These are phyloP conservation scores for Allomyces arbusculus DNA, from an alignment of 192 early-diverging fungal species.

Conservation along the genomic window DNA sequence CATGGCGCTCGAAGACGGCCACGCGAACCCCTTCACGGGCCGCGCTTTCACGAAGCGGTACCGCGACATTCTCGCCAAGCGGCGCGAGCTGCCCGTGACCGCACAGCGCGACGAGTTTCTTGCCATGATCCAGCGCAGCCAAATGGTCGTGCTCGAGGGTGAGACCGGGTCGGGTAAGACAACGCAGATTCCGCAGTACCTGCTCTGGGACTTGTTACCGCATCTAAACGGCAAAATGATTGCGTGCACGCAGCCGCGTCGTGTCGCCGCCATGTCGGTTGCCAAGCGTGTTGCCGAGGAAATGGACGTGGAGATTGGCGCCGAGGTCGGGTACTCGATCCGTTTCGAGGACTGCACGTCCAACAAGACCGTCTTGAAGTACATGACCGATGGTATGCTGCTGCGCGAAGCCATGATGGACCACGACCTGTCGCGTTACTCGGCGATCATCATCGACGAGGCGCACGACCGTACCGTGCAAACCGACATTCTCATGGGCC, in stretches of 20 bases:
- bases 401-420: constrained; percentile 93
- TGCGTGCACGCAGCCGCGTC: constrained; percentile 96
- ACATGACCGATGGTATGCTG: constrained; percentile 99
- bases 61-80: constrained; percentile 59
- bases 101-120: constrained; percentile 82
- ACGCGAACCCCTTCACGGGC: constrained; percentile 60
- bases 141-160: constrained; percentile 85
- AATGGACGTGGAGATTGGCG: constrained; percentile 77
- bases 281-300: constrained; percentile 97
- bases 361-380: constrained; percentile 67
- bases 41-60: constrained; percentile 63
- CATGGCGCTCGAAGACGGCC: constrained; percentile 49
- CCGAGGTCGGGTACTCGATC: constrained; percentile 94
- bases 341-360: constrained; percentile 94
- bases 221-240: constrained; percentile 73
- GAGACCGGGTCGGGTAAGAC: constrained; percentile 98
- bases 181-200: constrained; percentile 95
- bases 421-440: constrained; percentile 66
- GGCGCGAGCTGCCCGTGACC: constrained; percentile 81
- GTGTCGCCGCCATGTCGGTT: constrained; percentile 99
- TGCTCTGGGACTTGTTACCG: constrained; percentile 77
- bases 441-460: constrained; percentile 91
- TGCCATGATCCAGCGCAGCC: constrained; percentile 77
- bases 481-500: constrained; percentile 96
- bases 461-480: constrained; percentile 92